A percentile compares a stretch with the other conserved stretches of the same genome.
Conservation (phyloP, 306 rosid genomes). For the Parietaria judaica region DNA sequence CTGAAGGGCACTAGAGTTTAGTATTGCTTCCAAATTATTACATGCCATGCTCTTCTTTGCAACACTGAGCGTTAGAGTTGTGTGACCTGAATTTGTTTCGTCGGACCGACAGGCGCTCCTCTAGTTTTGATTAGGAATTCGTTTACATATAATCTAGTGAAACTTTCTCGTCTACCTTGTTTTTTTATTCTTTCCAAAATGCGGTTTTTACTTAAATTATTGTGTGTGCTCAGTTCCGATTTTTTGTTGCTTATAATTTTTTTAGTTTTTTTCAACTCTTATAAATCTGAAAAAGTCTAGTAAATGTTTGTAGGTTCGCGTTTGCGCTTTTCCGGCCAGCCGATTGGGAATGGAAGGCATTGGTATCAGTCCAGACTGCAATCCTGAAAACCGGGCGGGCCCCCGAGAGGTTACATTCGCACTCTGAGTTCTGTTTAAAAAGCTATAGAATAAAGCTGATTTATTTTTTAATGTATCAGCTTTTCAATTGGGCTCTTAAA, state of each 20-base stretch:
- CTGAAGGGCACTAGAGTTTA: neutral
- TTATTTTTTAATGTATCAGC: conserved; percentile 22
- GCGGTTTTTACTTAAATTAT: no score
- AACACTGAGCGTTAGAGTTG: no score
- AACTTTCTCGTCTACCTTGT: no score
- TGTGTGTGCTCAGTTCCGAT: no score
- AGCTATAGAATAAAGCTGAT: neutral
- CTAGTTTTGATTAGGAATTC: no score
- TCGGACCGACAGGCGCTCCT: no score
- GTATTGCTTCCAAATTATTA: neutral
- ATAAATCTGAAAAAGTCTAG: neutral
- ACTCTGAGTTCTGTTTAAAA: neutral
- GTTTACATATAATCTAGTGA: no score
- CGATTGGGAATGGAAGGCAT: conserved; percentile 63
- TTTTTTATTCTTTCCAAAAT: no score
- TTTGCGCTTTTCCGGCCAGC: conserved; percentile 82
- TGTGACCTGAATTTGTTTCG: no score
- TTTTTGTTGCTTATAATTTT: no score
- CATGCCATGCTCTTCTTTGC: neutral
- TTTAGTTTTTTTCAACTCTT: no score
- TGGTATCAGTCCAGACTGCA: conserved; percentile 63
- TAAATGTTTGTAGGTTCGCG: conserved; percentile 46
- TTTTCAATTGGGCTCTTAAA: conserved; percentile 66
- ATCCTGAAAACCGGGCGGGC: conserved; percentile 43
- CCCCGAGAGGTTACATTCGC: conserved; percentile 40